Base-by-base conservation (phyloP, 305 asterid species). In the Fraxinus platypoda region DNA sequence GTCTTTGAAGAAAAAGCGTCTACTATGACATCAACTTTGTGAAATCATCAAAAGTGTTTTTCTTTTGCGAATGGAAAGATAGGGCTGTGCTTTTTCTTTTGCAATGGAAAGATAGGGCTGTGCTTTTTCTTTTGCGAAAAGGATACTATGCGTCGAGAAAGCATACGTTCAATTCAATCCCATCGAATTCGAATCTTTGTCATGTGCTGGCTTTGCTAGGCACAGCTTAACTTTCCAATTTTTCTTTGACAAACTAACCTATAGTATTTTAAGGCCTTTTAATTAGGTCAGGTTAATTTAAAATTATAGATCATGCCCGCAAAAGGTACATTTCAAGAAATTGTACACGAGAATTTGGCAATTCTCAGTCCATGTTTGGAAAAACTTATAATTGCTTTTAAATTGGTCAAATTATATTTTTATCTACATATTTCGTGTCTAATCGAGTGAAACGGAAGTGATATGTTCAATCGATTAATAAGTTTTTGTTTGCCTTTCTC, bases 181-280 rank as follows among this genome's bases (percentile, higher is more conserved):
- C 3, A 46, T 46, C 57, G 57, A 46, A 3, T 3, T 3, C 54
- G 49, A 9, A 41, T 41, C 49, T 41, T 46, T 46, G 19, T 46
- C 86, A 87, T 89, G 87, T 82, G 90, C 90, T 86, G 89, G 71
- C 84, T 31, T 74, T 85, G 88, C 87, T 87, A 12, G 33, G 9
- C 86, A 86, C 91, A 83, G 74, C 87, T 85, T 87, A 86, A 84
- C 87, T 76, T 87, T 84, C 85, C 66, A 46, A 46, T 46, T 46
- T 46, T 46, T 13, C 13, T 46, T 46, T 46, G n/a, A 46, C 57
- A 46, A 46, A 13, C 57, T 2, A 46, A 46, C n/a, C 19, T 13
- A 46, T 46, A 46, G 6, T 46, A 46, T 13, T 3, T 46, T 13
- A 46, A 46, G 1, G 19, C 57, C 57, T 13, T 5, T 46, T 46